These are phyloP conservation scores for Boletus fagicola DNA, from an alignment of 768 basidiomycete genomes.

Conservation along the genomic window DNA sequence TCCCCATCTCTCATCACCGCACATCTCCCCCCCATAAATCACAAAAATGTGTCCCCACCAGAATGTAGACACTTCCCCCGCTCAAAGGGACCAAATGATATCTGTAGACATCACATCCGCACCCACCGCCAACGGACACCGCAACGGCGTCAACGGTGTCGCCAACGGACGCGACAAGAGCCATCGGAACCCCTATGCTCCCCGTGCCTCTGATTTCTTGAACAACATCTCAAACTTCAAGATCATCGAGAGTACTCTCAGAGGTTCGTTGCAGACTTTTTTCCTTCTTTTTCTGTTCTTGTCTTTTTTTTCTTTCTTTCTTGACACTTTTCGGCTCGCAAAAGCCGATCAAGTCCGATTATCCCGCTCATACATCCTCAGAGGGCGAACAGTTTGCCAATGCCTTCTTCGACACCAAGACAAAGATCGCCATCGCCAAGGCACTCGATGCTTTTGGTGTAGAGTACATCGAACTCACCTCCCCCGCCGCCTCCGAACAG, in stretches of 20 bases:
- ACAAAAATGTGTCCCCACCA: slow-evolving; percentile 49
- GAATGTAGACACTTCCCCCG: slow-evolving; percentile 47
- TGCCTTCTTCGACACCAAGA: slow-evolving; percentile 99
- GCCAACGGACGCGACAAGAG: slow-evolving; percentile 41
- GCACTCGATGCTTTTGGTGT: slow-evolving; percentile 98
- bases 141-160: slow-evolving; percentile 38
- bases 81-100: slow-evolving; percentile 64
- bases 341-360: slow-evolving; percentile 14
- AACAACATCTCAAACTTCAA: slow-evolving; percentile 92
- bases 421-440: slow-evolving; percentile 98
- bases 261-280: slow-evolving; percentile 55
- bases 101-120: slow-evolving; percentile 45
- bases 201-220: slow-evolving; percentile 88
- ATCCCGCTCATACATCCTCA: slow-evolving; percentile 32
- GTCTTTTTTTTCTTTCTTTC: background rate
- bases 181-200: slow-evolving; percentile 76
- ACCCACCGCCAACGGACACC: slow-evolving; percentile 40
- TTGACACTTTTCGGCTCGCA: background rate
- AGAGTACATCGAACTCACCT: slow-evolving; percentile 99
- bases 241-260: slow-evolving; percentile 95
- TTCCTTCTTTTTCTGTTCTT: background rate
- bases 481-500: slow-evolving; percentile 96
- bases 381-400: slow-evolving; percentile 99
- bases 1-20: background rate
- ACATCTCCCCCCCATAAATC: background rate